Evolutionary conservation across 768 basidiomycete genomes (phyloP).

Genomic region (Scleroderma citrinum): DNA sequence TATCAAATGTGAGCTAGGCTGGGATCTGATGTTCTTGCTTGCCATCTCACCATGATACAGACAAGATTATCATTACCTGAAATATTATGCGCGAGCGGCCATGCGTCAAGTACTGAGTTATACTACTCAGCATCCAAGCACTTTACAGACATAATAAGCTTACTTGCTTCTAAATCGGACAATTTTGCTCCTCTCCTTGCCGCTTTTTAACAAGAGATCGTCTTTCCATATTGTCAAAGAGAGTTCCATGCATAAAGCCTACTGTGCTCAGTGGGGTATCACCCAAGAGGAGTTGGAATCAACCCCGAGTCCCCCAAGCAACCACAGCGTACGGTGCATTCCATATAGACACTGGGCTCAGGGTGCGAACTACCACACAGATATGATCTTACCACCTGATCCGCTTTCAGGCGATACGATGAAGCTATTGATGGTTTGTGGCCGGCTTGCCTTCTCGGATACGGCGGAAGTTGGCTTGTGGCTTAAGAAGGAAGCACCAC

Average conservation of each 20-base stretch:
- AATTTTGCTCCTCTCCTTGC: slow-evolving; percentile 55
- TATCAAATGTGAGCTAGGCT: slow-evolving; percentile 60
- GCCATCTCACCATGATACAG: slow-evolving; percentile 28
- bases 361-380: slow-evolving; percentile 34
- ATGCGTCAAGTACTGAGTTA: slow-evolving; percentile 43
- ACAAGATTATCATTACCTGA: slow-evolving; percentile 78
- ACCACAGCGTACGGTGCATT: slow-evolving; percentile 87
- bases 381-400: neutral
- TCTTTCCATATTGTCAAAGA: slow-evolving; percentile 63
- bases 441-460: slow-evolving; percentile 85
- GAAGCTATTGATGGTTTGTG: slow-evolving; percentile 71
- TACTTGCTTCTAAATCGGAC: slow-evolving; percentile 74
- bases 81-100: slow-evolving; percentile 83
- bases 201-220: slow-evolving; percentile 58
- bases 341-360: slow-evolving; percentile 71
- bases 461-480: slow-evolving; percentile 89
- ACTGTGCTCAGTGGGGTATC: slow-evolving; percentile 69
- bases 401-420: slow-evolving; percentile 56
- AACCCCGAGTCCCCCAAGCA: slow-evolving; percentile 60
- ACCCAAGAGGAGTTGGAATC: slow-evolving; percentile 50
- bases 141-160: too few species aligned
- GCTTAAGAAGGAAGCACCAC: slow-evolving; percentile 56
- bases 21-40: neutral
- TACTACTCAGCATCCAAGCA: neutral
- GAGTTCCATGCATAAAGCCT: slow-evolving; percentile 62